These are phyloP conservation scores for Rutidosis leptorrhynchoides DNA, from an alignment of 129 eudicot species.

Conservation along the genomic window DNA sequence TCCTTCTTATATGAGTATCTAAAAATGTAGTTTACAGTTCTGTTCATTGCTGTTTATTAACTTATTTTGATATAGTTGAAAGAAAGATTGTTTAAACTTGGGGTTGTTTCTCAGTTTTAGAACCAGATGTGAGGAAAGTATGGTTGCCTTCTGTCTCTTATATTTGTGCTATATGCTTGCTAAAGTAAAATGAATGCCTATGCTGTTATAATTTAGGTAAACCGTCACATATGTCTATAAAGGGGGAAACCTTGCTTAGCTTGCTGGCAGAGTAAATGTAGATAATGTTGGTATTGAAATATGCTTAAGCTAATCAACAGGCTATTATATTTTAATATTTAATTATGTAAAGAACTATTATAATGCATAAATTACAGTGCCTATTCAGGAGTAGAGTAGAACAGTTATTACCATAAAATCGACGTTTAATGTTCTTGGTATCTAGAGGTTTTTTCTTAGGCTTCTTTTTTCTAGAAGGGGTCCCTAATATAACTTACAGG, in stretches of 20 bases:
- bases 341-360: not conserved
- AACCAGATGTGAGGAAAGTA: not conserved
- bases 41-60: not conserved
- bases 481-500: slow-evolving; percentile 10
- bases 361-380: not conserved
- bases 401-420: slow-evolving; percentile 1
- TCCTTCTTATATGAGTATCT: slow-evolving; percentile 16
- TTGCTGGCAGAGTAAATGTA: slow-evolving; percentile 9
- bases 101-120: slow-evolving; percentile 1
- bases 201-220: slow-evolving; percentile 4
- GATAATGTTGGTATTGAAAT: slow-evolving; percentile 12
- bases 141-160: not conserved
- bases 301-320: slow-evolving; percentile 4
- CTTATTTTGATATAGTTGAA: not conserved
- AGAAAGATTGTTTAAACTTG: not conserved
- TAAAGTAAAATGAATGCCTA: not conserved
- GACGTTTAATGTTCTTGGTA: not conserved
- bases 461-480: slow-evolving; percentile 6
- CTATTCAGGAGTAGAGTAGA: not conserved
- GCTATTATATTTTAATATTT: not conserved
- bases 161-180: not conserved
- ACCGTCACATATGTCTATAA: slow-evolving; percentile 2
- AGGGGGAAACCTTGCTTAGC: not conserved
- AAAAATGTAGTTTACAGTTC: not conserved
- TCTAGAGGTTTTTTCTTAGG: not conserved